These are phyloP conservation scores for Kwoniella europaea DNA, from an alignment of 768 basidiomycete genomes.

Conservation along the genomic window DNA sequence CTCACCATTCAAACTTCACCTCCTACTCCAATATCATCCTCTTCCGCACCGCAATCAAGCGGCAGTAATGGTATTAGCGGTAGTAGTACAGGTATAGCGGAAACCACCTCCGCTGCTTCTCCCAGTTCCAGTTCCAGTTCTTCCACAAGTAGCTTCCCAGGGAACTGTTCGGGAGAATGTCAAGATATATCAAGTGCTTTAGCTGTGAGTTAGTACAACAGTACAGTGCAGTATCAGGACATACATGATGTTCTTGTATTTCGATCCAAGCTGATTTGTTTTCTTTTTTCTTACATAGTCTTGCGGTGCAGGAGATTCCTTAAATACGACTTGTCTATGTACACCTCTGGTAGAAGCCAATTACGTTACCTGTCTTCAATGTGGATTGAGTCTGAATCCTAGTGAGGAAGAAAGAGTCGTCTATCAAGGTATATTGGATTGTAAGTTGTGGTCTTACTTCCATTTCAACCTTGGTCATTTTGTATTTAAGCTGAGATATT, in stretches of 20 bases:
- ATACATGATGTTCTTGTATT: background rate
- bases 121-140: background rate
- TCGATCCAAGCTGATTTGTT: background rate
- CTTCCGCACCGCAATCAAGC: background rate
- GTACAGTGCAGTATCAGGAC: background rate
- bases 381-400: constrained; percentile 13
- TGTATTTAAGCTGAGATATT: background rate
- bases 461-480: background rate
- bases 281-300: background rate
- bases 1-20: constrained; percentile 30
- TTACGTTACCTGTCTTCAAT: constrained; percentile 13
- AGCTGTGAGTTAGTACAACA: constrained; percentile 12
- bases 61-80: background rate
- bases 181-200: constrained; percentile 14
- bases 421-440: constrained; percentile 16
- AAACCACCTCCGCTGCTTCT: constrained; percentile 13
- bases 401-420: background rate
- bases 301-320: constrained; percentile 14
- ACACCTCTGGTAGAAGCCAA: constrained; percentile 1
- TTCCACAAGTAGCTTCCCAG: constrained; percentile 7
- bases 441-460: constrained; percentile 1
- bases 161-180: constrained; percentile 10
- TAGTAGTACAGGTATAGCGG: background rate
- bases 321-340: constrained; percentile 21
- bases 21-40: constrained; percentile 1